Conservation (phyloP, 768 basidiomycete genomes). For the Calocybe gangraenosa region DNA sequence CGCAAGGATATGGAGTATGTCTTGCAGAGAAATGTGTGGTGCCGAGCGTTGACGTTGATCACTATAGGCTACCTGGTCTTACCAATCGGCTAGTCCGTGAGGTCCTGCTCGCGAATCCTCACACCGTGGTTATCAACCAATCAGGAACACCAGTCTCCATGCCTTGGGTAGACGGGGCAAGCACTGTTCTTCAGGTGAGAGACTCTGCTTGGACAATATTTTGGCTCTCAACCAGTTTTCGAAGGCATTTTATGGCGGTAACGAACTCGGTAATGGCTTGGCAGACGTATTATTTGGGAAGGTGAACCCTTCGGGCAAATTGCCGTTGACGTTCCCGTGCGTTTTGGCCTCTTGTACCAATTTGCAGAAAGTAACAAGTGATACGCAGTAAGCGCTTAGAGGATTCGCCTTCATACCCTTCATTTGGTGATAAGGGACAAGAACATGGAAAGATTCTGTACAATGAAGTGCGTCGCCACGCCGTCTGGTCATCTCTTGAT, state of each 20-base stretch:
- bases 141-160: slow-evolving; percentile 50
- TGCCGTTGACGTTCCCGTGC: slow-evolving; percentile 52
- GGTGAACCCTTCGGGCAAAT: slow-evolving; percentile 54
- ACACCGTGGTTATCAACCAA: slow-evolving; percentile 55
- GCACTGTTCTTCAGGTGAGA: slow-evolving; percentile 36
- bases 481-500: neutral
- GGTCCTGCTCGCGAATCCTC: slow-evolving; percentile 47
- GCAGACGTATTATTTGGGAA: slow-evolving; percentile 60
- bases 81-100: slow-evolving; percentile 47
- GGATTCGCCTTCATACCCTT: slow-evolving; percentile 47
- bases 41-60: neutral
- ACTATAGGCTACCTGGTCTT: slow-evolving; percentile 40
- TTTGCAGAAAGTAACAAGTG: neutral
- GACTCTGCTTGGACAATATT: neutral
- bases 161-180: slow-evolving; percentile 44
- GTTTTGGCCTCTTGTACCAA: neutral
- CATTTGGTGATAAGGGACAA: slow-evolving; percentile 40
- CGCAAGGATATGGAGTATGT: slow-evolving; percentile 40
- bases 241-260: slow-evolving; percentile 51
- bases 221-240: too few relatives aligned
- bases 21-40: neutral
- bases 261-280: slow-evolving; percentile 52
- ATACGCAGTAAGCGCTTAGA: slow-evolving; percentile 39
- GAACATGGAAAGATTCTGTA: slow-evolving; percentile 40
- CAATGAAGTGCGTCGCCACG: slow-evolving; percentile 34